These are phyloP conservation scores for Aspergillus pseudoviridinutans DNA, from an alignment of 2,329 filamentous ascomycete species.

Conservation along the genomic window DNA sequence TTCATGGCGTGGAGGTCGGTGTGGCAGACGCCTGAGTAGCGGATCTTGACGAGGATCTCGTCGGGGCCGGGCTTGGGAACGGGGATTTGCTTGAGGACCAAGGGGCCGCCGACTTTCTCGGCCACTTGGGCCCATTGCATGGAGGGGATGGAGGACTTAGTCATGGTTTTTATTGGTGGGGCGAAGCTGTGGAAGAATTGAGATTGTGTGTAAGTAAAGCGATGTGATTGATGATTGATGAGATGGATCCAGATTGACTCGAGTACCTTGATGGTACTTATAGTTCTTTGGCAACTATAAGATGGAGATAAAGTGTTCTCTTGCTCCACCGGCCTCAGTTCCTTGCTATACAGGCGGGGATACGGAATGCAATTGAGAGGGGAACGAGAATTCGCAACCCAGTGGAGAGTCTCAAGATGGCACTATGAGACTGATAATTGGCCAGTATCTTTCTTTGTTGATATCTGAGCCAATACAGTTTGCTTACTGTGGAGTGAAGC, in stretches of 20 bases:
- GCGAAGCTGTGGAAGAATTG: neutral
- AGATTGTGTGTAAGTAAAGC: neutral
- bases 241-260: neutral
- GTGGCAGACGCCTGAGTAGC: constrained; percentile 9
- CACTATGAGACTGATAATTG: neutral
- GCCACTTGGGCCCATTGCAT: constrained; percentile 89
- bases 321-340: neutral
- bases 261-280: neutral
- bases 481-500: neutral
- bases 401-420: neutral
- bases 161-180: neutral
- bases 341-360: neutral
- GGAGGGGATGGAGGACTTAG: constrained; percentile 56
- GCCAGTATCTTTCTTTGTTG: neutral
- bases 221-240: neutral
- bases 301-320: neutral
- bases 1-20: constrained; percentile 5
- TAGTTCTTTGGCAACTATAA: neutral
- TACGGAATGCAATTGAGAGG: neutral
- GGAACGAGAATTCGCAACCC: neutral
- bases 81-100: constrained; percentile 56
- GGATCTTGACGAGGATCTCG: constrained; percentile 10
- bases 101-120: constrained; percentile 71
- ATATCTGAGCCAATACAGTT: neutral
- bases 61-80: constrained; percentile 2